Conservation (phyloP, 306 rosid species). For the Clitoria ternatea region DNA sequence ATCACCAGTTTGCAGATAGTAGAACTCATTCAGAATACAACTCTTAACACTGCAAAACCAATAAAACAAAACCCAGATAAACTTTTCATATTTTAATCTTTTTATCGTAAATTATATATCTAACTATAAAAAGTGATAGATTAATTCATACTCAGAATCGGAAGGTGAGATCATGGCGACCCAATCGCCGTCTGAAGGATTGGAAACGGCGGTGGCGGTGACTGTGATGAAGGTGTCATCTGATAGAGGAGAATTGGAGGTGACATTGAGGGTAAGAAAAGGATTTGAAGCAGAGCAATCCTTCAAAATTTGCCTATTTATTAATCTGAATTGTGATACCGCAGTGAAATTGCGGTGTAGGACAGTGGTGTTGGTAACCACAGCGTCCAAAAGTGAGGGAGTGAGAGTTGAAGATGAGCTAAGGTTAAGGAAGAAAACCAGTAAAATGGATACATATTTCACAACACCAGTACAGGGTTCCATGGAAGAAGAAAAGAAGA, state of each 20-base stretch:
- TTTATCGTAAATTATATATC: too few species aligned
- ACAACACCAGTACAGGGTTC: conserved; percentile 13
- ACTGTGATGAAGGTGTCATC: conserved; percentile 59
- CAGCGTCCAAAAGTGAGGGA: conserved; percentile 25
- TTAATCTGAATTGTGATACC: conserved; percentile 54
- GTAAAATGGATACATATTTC: background rate
- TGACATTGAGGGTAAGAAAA: conserved; percentile 28
- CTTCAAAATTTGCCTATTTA: conserved; percentile 48
- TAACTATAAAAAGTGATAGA: too few species aligned
- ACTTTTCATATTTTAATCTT: too few species aligned
- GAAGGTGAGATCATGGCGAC: conserved; percentile 89
- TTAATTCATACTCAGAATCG: conserved; percentile 53
- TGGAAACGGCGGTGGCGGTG: conserved; percentile 47
- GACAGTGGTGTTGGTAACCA: conserved; percentile 27
- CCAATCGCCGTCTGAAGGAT: conserved; percentile 54
- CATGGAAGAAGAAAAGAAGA: conserved; percentile 12
- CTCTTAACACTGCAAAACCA: conserved; percentile 37
- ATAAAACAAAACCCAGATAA: background rate
- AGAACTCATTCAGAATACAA: conserved; percentile 27
- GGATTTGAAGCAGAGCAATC: conserved; percentile 37
- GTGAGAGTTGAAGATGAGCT: background rate
- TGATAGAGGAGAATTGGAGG: conserved; percentile 24
- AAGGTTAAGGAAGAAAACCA: background rate
- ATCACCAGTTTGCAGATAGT: conserved; percentile 77
- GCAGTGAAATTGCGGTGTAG: conserved; percentile 58